Conservation (phyloP, 768 basidiomycete species). For the Russula sp. region DNA sequence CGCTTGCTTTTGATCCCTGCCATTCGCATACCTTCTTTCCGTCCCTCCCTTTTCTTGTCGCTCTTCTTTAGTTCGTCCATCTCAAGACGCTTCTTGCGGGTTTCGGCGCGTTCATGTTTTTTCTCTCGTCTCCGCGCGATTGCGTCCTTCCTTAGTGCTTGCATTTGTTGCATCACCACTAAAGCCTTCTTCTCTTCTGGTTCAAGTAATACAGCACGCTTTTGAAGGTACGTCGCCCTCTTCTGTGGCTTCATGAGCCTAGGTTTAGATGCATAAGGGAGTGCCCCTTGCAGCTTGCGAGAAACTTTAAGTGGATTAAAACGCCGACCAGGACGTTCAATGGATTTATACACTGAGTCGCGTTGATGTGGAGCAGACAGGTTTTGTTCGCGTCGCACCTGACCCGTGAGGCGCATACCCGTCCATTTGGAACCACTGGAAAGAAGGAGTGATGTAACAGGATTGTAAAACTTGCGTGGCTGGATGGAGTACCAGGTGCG, state of each 20-base stretch:
- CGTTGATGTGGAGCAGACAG: slow-evolving; percentile 72
- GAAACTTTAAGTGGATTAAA: slow-evolving; percentile 90
- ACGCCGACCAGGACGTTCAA: slow-evolving; percentile 71
- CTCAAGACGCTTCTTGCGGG: slow-evolving; percentile 62
- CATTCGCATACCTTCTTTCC: slow-evolving; percentile 67
- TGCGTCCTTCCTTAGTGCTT: slow-evolving; percentile 86
- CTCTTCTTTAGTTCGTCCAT: slow-evolving; percentile 54
- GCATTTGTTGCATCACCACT: slow-evolving; percentile 87
- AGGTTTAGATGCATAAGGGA: slow-evolving; percentile 93
- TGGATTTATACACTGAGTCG: slow-evolving; percentile 82
- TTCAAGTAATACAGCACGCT: slow-evolving; percentile 91
- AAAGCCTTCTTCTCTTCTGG: slow-evolving; percentile 93
- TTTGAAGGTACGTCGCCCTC: slow-evolving; percentile 81
- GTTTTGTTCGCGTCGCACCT: slow-evolving; percentile 80
- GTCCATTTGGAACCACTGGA: slow-evolving; percentile 78
- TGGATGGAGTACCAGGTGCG: slow-evolving; percentile 96
- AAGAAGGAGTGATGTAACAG: slow-evolving; percentile 85
- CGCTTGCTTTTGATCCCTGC: slow-evolving; percentile 68
- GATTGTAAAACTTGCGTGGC: slow-evolving; percentile 94
- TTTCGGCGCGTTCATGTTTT: slow-evolving; percentile 70
- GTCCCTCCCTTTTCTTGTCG: slow-evolving; percentile 69
- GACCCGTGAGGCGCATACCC: slow-evolving; percentile 94
- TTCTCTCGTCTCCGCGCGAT: slow-evolving; percentile 71
- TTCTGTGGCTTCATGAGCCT: slow-evolving; percentile 71
- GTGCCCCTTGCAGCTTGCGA: slow-evolving; percentile 79